These are phyloP conservation scores for Tremellales sp. DNA, from an alignment of 1,284 basidiomycete genomes.

Conservation along the genomic window DNA sequence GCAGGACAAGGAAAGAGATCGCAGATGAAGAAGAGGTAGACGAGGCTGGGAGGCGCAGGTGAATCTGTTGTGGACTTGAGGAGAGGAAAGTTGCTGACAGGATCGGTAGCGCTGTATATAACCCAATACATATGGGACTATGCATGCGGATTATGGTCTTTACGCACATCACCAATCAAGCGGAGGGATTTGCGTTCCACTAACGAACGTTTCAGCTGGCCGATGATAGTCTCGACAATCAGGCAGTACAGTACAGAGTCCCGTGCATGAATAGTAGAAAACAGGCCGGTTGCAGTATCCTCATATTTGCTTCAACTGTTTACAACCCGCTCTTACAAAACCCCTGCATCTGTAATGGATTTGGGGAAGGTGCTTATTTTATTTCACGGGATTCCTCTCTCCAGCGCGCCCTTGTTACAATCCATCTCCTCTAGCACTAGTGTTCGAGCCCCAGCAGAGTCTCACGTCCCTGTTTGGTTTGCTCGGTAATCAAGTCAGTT, in stretches of 20 bases:
- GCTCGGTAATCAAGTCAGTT: slow-evolving; percentile 45
- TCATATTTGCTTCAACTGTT: neutral
- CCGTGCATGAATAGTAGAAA: no score
- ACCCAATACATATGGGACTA: no score
- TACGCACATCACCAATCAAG: no score
- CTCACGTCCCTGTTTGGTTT: slow-evolving; percentile 35
- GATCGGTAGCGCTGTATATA: no score
- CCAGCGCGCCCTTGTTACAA: slow-evolving; percentile 40
- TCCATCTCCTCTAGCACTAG: slow-evolving; percentile 44
- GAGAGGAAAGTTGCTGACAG: no score
- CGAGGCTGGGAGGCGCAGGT: neutral
- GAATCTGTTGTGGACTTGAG: neutral
- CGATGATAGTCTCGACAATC: no score
- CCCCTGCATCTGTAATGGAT: slow-evolving; percentile 37
- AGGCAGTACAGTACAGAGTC: no score
- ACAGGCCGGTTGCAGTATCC: no score
- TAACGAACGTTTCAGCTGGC: no score
- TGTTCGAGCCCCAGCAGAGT: slow-evolving; percentile 45
- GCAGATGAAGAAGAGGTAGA: slow-evolving; percentile 41
- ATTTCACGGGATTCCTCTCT: slow-evolving; percentile 38
- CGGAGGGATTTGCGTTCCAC: no score
- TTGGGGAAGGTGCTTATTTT: slow-evolving; percentile 42
- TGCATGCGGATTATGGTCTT: no score
- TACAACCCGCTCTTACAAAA: neutral
- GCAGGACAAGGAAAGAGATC: slow-evolving; percentile 38